Percentiles rank a stretch among this genome's conserved stretches.
These are phyloP conservation scores for Westerdykella ornata DNA, from an alignment of 2,329 filamentous ascomycete genomes.

Conservation along the genomic window DNA sequence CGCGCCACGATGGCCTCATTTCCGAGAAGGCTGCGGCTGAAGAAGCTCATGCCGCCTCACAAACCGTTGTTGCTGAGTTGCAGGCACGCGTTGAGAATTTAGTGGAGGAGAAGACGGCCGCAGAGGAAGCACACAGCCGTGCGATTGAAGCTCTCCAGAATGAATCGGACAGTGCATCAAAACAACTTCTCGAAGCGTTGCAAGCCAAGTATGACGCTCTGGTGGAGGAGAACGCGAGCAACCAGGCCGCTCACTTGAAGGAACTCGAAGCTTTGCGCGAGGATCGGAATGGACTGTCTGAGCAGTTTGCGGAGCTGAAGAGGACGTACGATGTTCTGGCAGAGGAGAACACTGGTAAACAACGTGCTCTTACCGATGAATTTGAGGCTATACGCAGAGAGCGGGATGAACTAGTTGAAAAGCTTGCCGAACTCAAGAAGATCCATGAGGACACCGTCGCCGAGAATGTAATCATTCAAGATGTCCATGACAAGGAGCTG, in stretches of 20 bases:
- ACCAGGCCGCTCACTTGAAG: not conserved
- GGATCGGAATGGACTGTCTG: not conserved
- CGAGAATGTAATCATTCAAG: constrained; percentile 14
- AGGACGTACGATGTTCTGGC: constrained; percentile 11
- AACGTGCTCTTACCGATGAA: constrained; percentile 15
- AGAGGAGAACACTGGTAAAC: constrained; percentile 14
- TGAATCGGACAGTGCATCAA: constrained; percentile 24
- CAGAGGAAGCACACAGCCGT: constrained; percentile 25
- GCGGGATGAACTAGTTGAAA: constrained; percentile 14
- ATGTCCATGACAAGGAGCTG: constrained; percentile 20
- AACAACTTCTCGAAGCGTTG: constrained; percentile 21
- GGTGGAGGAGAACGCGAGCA: constrained; percentile 3
- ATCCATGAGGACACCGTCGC: constrained; percentile 12
- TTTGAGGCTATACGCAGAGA: constrained; percentile 14
- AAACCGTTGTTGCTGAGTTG: constrained; percentile 24
- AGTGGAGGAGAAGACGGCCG: constrained; percentile 24
- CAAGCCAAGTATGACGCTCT: constrained; percentile 21
- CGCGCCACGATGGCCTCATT: constrained; percentile 14
- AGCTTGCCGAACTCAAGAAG: constrained; percentile 20
- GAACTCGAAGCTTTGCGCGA: not conserved
- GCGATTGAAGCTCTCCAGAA: constrained; percentile 27
- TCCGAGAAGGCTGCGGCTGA: constrained; percentile 16
- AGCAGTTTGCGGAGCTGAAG: constrained; percentile 6
- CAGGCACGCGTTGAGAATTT: constrained; percentile 26
- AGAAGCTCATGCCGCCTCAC: constrained; percentile 14